Evolutionary conservation across 2,329 filamentous ascomycete genomes (phyloP), one percentile per base, ranked within the genome.

Genomic region (Gaeumannomyces tritici): DNA sequence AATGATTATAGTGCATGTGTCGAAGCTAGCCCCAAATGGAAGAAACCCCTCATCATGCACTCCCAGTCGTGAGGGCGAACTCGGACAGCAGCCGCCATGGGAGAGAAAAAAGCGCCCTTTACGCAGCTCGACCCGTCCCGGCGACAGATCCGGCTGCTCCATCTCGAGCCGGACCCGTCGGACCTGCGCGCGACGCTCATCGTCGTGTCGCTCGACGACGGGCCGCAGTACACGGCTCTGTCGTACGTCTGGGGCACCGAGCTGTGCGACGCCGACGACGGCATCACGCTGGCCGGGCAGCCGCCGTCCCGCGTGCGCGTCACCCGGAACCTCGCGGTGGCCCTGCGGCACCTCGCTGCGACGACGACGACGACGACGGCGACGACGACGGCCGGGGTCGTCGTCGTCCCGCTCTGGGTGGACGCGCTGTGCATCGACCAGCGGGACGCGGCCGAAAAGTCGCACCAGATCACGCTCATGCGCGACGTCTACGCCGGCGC

Each of bases 351-450:
- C 27, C 56, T 57, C 31, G 42, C 35, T 9, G 31, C 35, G n/a
- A n/a, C n/a, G n/a, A n/a, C n/a, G n/a, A n/a, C n/a, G n/a, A n/a
- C 29, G 13, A 9, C 29, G 29, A 4, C 29, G 31, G 31, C 9
- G 9, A 11, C 2, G 31, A 11, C 12, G 31, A 2, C 2, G 5
- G 31, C 31, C 31, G 31, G 7, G 31, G 31, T 33, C 31, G 7
- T 11, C 2, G 31, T n/a, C n/a, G 31, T 33, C 31, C 8, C 29
- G 35, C 18, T 31, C 12, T 60, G 59, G 59, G 47, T 54, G 6
- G 59, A 60, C 26, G 35, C 35, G 26, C 18, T 60, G 21, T 60
- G 59, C 47, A 60, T 60, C n/a, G 27, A 60, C 59, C 59, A 60
- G 59, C 8, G 33, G 28, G 51, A 55, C 47, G 21, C 18, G 42